phyloP scores from a whole-genome alignment of 495 filamentous ascomycete genomes.

The Aspergillus nanangensis region DNA sequence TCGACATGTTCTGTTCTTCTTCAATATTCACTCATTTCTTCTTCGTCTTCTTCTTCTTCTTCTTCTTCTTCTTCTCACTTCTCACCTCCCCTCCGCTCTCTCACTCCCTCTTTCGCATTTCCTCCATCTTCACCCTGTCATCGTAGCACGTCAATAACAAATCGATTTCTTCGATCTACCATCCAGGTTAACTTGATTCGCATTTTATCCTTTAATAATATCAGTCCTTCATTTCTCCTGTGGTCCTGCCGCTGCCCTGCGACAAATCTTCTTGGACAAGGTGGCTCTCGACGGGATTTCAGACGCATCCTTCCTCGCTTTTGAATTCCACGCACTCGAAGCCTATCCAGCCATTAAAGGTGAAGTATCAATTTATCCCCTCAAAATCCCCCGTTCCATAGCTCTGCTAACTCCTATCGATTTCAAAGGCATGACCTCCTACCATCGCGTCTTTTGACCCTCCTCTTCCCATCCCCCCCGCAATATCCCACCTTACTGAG shows the following conservation, averaged over 20 bases:
- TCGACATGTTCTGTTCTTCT: constrained; percentile 1
- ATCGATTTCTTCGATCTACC: neutral
- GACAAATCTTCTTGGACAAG: neutral
- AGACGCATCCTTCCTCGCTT: neutral
- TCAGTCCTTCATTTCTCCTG: neutral
- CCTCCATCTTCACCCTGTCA: neutral
- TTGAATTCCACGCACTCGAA: neutral
- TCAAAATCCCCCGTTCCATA: too few relatives aligned
- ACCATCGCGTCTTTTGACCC: too few relatives aligned
- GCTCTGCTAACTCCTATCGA: too few relatives aligned
- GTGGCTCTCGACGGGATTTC: neutral
- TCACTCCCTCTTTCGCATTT: neutral
- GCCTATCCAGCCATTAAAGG: constrained; percentile 1
- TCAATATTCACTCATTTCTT: constrained; percentile 4
- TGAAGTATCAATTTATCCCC: neutral
- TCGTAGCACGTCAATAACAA: too few relatives aligned
- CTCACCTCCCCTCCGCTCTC: neutral
- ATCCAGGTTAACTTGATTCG: neutral
- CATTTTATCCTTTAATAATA: neutral
- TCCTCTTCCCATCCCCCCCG: too few relatives aligned
- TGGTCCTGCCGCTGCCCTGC: neutral
- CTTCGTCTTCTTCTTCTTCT: neutral
- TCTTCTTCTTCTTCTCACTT: neutral
- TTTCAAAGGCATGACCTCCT: too few relatives aligned
- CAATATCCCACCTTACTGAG: too few relatives aligned